Conservation (phyloP, 2,329 filamentous ascomycete species). For the Fusarium odoratissimum region DNA sequence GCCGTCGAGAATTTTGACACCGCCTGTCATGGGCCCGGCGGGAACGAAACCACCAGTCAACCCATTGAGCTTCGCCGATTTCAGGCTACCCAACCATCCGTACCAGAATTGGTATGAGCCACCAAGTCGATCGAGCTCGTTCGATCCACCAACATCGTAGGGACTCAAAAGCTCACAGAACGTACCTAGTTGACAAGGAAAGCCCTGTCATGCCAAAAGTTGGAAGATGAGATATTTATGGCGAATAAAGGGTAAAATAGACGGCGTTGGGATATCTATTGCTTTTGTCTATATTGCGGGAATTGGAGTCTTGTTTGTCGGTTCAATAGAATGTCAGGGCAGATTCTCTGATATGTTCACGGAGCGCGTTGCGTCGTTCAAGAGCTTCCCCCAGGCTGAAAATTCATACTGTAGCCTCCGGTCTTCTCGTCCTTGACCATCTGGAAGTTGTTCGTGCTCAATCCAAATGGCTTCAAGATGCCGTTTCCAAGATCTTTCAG, state of each 20-base stretch:
- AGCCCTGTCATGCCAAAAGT: neutral
- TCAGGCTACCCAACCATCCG: constrained; percentile 80
- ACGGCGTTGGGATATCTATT: constrained; percentile 31
- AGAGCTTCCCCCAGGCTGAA: constrained; percentile 55
- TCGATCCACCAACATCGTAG: constrained; percentile 29
- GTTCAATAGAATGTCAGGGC: neutral
- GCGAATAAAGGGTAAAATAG: constrained; percentile 12
- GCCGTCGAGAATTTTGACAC: constrained; percentile 34
- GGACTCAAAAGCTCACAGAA: neutral
- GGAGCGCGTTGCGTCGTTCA: neutral
- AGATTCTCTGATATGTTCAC: neutral
- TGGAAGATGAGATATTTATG: constrained; percentile 2
- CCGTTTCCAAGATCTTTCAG: constrained; percentile 93
- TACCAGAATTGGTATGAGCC: constrained; percentile 85
- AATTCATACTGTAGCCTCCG: constrained; percentile 95
- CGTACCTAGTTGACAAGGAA: neutral
- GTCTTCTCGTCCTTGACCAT: constrained; percentile 91
- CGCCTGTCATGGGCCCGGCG: constrained; percentile 44
- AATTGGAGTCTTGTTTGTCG: constrained; percentile 1
- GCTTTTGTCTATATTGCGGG: constrained; percentile 26
- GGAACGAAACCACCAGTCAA: constrained; percentile 65
- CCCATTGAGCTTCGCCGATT: constrained; percentile 80
- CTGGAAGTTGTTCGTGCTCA: constrained; percentile 94
- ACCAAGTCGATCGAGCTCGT: constrained; percentile 61
- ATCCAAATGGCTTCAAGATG: constrained; percentile 89